Percentiles rank a stretch among this genome's conserved stretches.
Conservation (phyloP, 805 yeast genomes). For the Pichia kluyveri region DNA sequence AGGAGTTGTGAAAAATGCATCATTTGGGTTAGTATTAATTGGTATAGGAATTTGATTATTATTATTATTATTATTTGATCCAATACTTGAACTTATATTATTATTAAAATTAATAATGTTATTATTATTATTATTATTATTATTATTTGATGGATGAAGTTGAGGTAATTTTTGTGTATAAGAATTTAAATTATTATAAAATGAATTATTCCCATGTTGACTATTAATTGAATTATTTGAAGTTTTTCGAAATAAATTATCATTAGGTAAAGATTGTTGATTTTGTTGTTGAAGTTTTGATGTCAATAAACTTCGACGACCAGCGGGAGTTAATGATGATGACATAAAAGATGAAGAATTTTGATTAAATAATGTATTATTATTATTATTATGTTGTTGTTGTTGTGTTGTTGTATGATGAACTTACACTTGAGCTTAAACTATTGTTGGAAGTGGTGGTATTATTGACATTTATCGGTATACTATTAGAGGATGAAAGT, state of each 20-base stretch:
- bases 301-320: slow-evolving; percentile 23
- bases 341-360: background rate
- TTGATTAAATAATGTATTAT: background rate
- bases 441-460: background rate
- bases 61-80: background rate
- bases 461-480: background rate
- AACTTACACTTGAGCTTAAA: background rate
- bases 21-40: background rate
- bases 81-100: slow-evolving; percentile 2
- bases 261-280: slow-evolving; percentile 9
- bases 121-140: slow-evolving; percentile 2
- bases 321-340: slow-evolving; percentile 16
- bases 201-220: too few relatives aligned
- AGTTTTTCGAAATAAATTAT: slow-evolving; percentile 2
- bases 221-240: background rate
- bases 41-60: slow-evolving; percentile 1
- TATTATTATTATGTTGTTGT: background rate
- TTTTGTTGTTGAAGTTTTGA: slow-evolving; percentile 20
- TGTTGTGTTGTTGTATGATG: background rate
- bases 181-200: background rate
- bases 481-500: background rate
- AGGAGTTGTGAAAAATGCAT: slow-evolving; percentile 20
- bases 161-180: slow-evolving; percentile 8
- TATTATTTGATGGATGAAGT: background rate
- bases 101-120: too few relatives aligned